These are phyloP conservation scores for Oryza longistaminata DNA, from an alignment of 176 grass and related monocot genomes.

Conservation along the genomic window DNA sequence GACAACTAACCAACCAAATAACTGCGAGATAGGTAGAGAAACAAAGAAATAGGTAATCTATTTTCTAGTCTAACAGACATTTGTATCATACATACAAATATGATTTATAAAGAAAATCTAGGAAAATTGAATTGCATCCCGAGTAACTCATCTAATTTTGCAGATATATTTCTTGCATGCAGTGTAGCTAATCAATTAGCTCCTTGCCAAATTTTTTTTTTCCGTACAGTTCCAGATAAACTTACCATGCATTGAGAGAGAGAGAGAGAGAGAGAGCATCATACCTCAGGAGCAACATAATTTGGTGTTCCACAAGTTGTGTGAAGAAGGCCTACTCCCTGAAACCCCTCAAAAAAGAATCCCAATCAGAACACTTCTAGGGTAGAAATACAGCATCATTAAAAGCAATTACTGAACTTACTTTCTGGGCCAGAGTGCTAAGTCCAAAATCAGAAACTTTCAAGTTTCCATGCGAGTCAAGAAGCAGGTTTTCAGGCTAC, in stretches of 20 bases:
- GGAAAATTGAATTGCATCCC: background rate
- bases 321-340: constrained; percentile 83
- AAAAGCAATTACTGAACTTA: constrained; percentile 45
- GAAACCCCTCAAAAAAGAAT: constrained; percentile 17
- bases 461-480: constrained; percentile 74
- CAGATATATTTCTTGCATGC: background rate
- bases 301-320: constrained; percentile 94
- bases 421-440: constrained; percentile 78
- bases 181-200: background rate
- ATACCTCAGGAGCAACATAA: constrained; percentile 98
- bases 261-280: background rate
- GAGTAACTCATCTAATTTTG: background rate
- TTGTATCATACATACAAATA: background rate
- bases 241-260: background rate
- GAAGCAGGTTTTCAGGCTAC: constrained; percentile 96
- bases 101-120: background rate
- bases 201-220: no score
- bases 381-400: constrained; percentile 5
- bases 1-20: background rate
- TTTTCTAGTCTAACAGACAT: background rate
- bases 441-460: constrained; percentile 98
- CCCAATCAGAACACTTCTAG: constrained; percentile 21
- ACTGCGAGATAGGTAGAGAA: background rate
- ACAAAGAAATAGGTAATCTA: background rate
- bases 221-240: background rate